phyloP scores from a whole-genome alignment of 306 rosid species.

The Malus sieversii region DNA sequence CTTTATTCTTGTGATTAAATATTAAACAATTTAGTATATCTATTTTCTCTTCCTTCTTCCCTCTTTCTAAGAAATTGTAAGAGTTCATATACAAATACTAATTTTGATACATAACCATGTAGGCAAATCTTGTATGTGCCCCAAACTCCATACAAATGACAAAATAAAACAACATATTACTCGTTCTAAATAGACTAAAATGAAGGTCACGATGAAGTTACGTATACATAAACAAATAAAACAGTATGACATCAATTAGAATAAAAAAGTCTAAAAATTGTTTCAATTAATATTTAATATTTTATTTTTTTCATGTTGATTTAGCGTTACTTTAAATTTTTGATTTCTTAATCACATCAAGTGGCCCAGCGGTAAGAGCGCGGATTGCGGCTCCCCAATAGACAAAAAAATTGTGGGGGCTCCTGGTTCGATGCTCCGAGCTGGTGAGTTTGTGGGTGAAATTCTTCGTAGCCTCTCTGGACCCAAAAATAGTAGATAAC shows the following conservation, averaged over 20 bases:
- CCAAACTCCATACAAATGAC: not conserved
- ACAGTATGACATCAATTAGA: not conserved
- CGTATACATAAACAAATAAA: not conserved
- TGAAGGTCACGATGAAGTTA: not conserved
- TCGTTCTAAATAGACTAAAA: not conserved
- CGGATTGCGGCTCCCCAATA: too few relatives aligned
- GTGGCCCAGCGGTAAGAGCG: rapidly evolving
- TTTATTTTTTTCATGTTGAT: not conserved
- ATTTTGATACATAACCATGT: not conserved
- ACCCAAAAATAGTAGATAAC: too few relatives aligned
- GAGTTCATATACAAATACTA: not conserved
- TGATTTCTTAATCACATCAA: not conserved
- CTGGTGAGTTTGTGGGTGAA: too few relatives aligned
- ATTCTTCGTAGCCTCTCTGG: too few relatives aligned
- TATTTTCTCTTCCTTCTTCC: not conserved
- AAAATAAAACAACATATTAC: not conserved
- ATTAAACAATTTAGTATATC: not conserved
- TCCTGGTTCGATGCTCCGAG: rapidly evolving
- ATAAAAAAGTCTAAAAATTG: not conserved
- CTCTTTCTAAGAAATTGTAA: not conserved
- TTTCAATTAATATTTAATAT: not conserved
- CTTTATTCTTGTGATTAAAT: not conserved
- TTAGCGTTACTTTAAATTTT: not conserved
- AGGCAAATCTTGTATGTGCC: not conserved
- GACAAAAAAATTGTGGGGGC: too few relatives aligned